phyloP scores from a whole-genome alignment of 228 moss, liverwort and hornwort species.

The Sphagnum fallax region DNA sequence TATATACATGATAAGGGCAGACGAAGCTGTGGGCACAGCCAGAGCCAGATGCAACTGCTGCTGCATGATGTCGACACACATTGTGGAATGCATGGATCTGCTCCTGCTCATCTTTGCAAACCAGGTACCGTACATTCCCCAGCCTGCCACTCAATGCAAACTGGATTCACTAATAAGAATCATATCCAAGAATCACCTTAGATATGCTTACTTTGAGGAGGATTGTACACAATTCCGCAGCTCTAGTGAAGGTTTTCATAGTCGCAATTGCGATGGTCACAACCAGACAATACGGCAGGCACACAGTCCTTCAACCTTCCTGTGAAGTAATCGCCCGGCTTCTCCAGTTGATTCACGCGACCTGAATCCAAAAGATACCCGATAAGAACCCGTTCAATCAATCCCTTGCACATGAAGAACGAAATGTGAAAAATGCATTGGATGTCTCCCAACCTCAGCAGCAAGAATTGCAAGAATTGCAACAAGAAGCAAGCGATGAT shows the following conservation, averaged over 20 bases:
- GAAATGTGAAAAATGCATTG: not conserved
- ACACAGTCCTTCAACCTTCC: conserved; percentile 40
- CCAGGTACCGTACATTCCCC: conserved; percentile 70
- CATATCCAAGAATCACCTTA: not conserved
- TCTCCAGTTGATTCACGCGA: conserved; percentile 52
- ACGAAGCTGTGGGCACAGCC: conserved; percentile 74
- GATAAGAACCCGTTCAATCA: not conserved
- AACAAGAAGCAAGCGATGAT: not conserved
- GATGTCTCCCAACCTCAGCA: not conserved
- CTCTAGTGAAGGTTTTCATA: not conserved
- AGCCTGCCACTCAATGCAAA: conserved; percentile 31
- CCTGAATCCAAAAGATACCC: conserved; percentile 25
- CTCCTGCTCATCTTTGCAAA: conserved; percentile 76
- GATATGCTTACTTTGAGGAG: not conserved
- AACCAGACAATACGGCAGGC: not conserved
- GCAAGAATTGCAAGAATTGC: not conserved
- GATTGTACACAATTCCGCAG: not conserved
- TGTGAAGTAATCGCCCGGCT: conserved; percentile 75
- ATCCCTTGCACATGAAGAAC: not conserved
- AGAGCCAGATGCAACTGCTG: conserved; percentile 78
- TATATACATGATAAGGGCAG: conserved; percentile 87
- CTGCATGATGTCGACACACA: conserved; percentile 95
- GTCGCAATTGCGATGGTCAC: not conserved
- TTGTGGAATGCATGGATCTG: conserved; percentile 81
- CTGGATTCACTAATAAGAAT: conserved; percentile 1